Evolutionary conservation across 2,329 filamentous ascomycete species (phyloP).

Genomic region (Penicillium sp.): DNA sequence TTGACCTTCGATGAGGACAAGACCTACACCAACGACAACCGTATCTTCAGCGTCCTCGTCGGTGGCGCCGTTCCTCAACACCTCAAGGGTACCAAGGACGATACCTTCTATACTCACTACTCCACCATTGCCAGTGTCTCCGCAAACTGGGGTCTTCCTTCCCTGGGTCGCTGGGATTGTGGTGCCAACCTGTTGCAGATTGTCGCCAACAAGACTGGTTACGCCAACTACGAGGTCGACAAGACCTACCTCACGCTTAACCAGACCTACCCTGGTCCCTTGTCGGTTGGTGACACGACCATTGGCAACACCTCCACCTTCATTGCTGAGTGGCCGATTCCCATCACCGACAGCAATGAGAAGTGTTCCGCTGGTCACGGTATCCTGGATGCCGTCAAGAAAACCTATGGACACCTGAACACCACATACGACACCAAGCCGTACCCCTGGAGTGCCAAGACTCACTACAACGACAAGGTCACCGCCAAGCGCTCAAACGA

Average conservation of each 20-base stretch:
- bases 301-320: constrained; percentile 22
- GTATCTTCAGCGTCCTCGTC: constrained; percentile 68
- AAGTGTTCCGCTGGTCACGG: constrained; percentile 39
- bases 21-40: constrained; percentile 66
- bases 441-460: constrained; percentile 20
- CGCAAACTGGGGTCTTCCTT: constrained; percentile 69
- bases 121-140: constrained; percentile 66
- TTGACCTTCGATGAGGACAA: constrained; percentile 83
- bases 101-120: constrained; percentile 72
- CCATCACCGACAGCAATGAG: constrained; percentile 27
- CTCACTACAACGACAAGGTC: constrained; percentile 27
- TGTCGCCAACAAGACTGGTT: constrained; percentile 62
- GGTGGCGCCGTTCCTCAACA: constrained; percentile 68
- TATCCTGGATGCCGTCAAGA: constrained; percentile 34
- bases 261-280: constrained; percentile 53
- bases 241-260: constrained; percentile 52
- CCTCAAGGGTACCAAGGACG: constrained; percentile 66
- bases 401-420: constrained; percentile 28
- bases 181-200: constrained; percentile 67
- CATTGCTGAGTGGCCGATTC: constrained; percentile 32
- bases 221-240: constrained; percentile 47
- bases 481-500: constrained; percentile 27
- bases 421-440: constrained; percentile 37
- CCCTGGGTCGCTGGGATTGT: constrained; percentile 70
- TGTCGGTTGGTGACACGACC: constrained; percentile 25